Conservation (phyloP, 1,139 yeast genomes). For the Hansenula sp. region DNA sequence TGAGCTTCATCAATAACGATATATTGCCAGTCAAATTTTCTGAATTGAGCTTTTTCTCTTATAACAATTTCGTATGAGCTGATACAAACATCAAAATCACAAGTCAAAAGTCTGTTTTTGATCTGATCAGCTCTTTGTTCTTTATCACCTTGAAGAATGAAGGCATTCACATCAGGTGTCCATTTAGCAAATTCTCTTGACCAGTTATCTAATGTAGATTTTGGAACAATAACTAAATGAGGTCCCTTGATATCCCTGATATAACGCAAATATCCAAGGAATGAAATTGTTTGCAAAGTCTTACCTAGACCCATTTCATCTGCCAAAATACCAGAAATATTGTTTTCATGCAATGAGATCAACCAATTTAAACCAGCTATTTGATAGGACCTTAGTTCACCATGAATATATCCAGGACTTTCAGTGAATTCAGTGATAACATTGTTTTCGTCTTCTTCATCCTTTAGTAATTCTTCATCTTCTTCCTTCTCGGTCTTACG, state of each 20-base stretch:
- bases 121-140: slow-evolving; percentile 55
- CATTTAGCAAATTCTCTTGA: slow-evolving; percentile 69
- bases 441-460: slow-evolving; percentile 39
- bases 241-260: slow-evolving; percentile 62
- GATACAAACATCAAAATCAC: slow-evolving; percentile 69
- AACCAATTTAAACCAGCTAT: slow-evolving; percentile 94
- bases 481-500: slow-evolving; percentile 68
- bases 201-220: slow-evolving; percentile 80
- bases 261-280: slow-evolving; percentile 66
- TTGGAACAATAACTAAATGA: slow-evolving; percentile 70
- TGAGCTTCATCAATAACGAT: slow-evolving; percentile 80
- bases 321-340: slow-evolving; percentile 86
- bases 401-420: slow-evolving; percentile 61
- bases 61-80: slow-evolving; percentile 77
- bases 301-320: slow-evolving; percentile 99
- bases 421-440: slow-evolving; percentile 56
- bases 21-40: slow-evolving; percentile 68
- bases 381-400: slow-evolving; percentile 74
- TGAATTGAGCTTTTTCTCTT: slow-evolving; percentile 61
- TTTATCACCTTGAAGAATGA: slow-evolving; percentile 71
- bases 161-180: slow-evolving; percentile 72
- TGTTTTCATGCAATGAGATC: slow-evolving; percentile 75
- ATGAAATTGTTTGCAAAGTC: slow-evolving; percentile 88
- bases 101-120: slow-evolving; percentile 43
- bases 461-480: slow-evolving; percentile 60